These are phyloP conservation scores for Sporothrix luriei DNA, from an alignment of 2,329 filamentous ascomycete genomes.

Conservation along the genomic window DNA sequence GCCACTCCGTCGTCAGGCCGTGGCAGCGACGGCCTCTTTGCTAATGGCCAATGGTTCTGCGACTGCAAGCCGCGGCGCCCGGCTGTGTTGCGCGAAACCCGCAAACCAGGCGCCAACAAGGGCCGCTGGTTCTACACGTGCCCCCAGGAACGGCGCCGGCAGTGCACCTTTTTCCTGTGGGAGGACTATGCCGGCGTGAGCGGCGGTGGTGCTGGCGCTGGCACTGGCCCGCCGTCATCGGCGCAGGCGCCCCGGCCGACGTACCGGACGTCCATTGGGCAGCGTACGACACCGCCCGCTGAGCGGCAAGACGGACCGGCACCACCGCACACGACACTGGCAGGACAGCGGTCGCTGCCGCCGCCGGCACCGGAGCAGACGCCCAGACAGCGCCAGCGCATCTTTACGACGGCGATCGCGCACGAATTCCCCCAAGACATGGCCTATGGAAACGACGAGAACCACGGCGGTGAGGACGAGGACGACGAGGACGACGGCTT, in stretches of 20 bases:
- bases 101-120: slow-evolving; percentile 46
- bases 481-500: slow-evolving; percentile 18
- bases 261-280: slow-evolving; percentile 33
- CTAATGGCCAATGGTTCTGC: slow-evolving; percentile 41
- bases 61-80: slow-evolving; percentile 49
- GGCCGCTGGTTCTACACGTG: slow-evolving; percentile 51
- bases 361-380: neutral
- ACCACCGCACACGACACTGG: neutral
- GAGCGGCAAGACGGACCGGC: slow-evolving; percentile 24
- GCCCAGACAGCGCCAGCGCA: slow-evolving; percentile 28
- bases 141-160: slow-evolving; percentile 38
- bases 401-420: slow-evolving; percentile 29
- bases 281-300: slow-evolving; percentile 34
- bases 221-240: neutral
- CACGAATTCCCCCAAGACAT: neutral
- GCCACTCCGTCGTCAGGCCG: slow-evolving; percentile 28
- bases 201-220: neutral
- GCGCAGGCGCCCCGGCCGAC: slow-evolving; percentile 21
- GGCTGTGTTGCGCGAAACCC: slow-evolving; percentile 45
- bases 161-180: slow-evolving; percentile 53
- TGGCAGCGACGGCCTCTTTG: slow-evolving; percentile 36
- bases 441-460: neutral
- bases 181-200: slow-evolving; percentile 45
- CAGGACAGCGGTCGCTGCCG: slow-evolving; percentile 20
- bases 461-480: neutral